Conservation (phyloP, 345 rosid genomes). For the Hibiscus mutabilis region DNA sequence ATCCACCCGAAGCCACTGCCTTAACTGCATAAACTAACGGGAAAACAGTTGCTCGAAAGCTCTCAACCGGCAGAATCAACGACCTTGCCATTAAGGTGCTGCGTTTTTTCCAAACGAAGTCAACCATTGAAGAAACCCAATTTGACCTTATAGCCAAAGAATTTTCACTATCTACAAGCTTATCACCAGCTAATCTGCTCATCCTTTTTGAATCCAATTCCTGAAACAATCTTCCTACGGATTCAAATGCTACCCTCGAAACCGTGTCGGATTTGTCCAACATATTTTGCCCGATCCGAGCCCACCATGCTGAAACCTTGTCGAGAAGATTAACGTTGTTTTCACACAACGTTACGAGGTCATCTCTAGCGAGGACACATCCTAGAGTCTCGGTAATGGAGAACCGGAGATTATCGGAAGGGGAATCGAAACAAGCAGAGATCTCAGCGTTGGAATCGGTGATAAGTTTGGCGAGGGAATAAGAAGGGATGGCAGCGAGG, state of each 20-base stretch:
- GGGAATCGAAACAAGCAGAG: conserved; percentile 71
- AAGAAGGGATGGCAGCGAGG: conserved; percentile 84
- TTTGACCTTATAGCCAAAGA: conserved; percentile 81
- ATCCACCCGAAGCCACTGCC: conserved; percentile 81
- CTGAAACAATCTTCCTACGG: conserved; percentile 81
- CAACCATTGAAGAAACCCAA: conserved; percentile 87
- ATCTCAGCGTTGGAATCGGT: conserved; percentile 66
- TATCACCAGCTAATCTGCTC: conserved; percentile 93
- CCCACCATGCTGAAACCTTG: conserved; percentile 87
- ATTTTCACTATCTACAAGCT: conserved; percentile 91
- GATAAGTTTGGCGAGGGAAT: conserved; percentile 71
- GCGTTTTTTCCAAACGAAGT: conserved; percentile 74
- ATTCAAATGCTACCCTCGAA: conserved; percentile 93
- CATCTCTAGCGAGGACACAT: conserved; percentile 86
- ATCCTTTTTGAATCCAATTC: conserved; percentile 88
- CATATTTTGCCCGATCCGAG: conserved; percentile 73
- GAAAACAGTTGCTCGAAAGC: conserved; percentile 75
- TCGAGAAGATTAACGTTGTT: conserved; percentile 73
- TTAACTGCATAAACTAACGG: conserved; percentile 83
- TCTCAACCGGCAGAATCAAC: conserved; percentile 77
- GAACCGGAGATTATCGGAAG: conserved; percentile 62
- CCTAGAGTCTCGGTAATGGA: conserved; percentile 90
- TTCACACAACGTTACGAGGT: conserved; percentile 85
- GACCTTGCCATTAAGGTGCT: conserved; percentile 82
- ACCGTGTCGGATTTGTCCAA: conserved; percentile 75